These are phyloP conservation scores for Botryotinia convoluta DNA, from an alignment of 2,329 filamentous ascomycete genomes.

Conservation along the genomic window DNA sequence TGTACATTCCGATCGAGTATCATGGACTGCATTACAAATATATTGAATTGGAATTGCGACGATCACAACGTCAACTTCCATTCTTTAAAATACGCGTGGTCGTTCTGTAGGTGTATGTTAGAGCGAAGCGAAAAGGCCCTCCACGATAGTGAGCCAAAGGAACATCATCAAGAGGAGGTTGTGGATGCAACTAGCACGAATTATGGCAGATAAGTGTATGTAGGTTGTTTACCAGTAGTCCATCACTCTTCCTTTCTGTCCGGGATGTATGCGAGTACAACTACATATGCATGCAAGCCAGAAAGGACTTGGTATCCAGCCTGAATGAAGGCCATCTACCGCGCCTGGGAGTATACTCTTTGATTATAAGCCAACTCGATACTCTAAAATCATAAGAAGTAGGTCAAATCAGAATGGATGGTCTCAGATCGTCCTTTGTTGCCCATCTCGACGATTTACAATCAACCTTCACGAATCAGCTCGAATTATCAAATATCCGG, in stretches of 20 bases:
- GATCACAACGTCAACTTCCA: neutral
- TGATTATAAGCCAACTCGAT: neutral
- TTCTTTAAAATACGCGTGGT: neutral
- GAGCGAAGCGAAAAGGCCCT: neutral
- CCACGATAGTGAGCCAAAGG: neutral
- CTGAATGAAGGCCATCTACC: neutral
- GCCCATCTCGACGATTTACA: neutral
- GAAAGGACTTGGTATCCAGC: neutral
- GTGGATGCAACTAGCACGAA: neutral
- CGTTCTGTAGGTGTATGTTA: neutral
- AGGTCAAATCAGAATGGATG: neutral
- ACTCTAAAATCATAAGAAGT: neutral
- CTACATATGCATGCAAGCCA: neutral
- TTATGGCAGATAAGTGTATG: neutral
- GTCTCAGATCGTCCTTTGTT: neutral
- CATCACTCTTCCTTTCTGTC: neutral
- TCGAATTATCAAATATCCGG: neutral
- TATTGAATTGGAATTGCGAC: neutral
- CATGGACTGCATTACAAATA: neutral
- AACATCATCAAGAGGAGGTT: neutral
- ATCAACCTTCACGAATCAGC: neutral
- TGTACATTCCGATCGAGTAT: neutral
- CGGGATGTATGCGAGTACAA: neutral
- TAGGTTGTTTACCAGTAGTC: neutral
- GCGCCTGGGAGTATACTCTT: neutral